phyloP scores from a whole-genome alignment of 306 rosid species.

The Prunus fruticosa region DNA sequence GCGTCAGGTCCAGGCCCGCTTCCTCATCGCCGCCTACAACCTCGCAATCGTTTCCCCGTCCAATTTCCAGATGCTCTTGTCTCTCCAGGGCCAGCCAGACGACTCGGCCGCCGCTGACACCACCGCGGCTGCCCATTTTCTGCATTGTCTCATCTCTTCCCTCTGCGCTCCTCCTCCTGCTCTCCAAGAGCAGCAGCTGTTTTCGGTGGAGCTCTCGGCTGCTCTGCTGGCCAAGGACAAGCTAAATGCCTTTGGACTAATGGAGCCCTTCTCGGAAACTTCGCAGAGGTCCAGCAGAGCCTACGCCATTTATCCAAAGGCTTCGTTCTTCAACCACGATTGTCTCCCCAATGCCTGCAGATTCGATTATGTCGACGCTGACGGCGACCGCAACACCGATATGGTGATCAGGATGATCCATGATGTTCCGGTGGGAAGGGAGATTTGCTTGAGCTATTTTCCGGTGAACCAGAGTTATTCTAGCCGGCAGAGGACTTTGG shows the following conservation, averaged over 20 bases:
- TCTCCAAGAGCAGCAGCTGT: slow-evolving; percentile 16
- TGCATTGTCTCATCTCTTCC: slow-evolving; percentile 45
- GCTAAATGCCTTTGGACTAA: slow-evolving; percentile 70
- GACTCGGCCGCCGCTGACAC: slow-evolving; percentile 30
- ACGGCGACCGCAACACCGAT: slow-evolving; percentile 46
- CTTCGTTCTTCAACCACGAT: slow-evolving; percentile 77
- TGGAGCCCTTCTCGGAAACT: slow-evolving; percentile 46
- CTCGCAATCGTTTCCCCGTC: slow-evolving; percentile 42
- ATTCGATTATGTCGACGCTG: slow-evolving; percentile 64
- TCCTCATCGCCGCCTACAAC: slow-evolving; percentile 64
- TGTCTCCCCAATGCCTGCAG: slow-evolving; percentile 94
- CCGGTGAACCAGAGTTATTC: slow-evolving; percentile 61
- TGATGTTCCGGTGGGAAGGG: slow-evolving; percentile 80
- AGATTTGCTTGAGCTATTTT: slow-evolving; percentile 81
- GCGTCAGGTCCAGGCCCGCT: slow-evolving; percentile 57
- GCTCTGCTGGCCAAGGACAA: slow-evolving; percentile 67
- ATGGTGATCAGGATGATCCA: slow-evolving; percentile 67
- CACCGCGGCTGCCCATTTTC: slow-evolving; percentile 34
- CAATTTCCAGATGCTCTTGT: slow-evolving; percentile 48
- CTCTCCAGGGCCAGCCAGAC: slow-evolving; percentile 50
- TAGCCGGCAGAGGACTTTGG: slow-evolving; percentile 61
- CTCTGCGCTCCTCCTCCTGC: slow-evolving; percentile 24
- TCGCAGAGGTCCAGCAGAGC: slow-evolving; percentile 66
- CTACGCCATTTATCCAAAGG: slow-evolving; percentile 61
- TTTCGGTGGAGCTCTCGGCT: slow-evolving; percentile 48